These are phyloP conservation scores for Sordariomycetes sp. DNA, from an alignment of 2,329 filamentous ascomycete genomes.

Conservation along the genomic window DNA sequence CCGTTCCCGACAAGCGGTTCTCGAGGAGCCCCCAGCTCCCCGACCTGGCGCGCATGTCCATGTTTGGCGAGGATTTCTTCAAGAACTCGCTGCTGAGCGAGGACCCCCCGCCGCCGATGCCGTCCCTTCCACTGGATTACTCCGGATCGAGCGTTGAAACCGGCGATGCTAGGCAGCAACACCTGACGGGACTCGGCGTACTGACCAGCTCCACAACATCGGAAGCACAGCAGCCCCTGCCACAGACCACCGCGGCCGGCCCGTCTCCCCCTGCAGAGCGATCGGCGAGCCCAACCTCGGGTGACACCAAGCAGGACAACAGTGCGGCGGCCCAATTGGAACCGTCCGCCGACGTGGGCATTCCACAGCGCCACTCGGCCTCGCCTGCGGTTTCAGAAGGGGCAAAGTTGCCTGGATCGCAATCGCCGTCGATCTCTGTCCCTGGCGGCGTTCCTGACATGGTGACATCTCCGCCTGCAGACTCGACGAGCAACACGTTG, in stretches of 20 bases:
- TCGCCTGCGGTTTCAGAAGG: neutral
- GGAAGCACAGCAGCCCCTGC: neutral
- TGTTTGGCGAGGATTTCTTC: constrained; percentile 47
- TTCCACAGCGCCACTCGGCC: neutral
- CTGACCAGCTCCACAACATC: neutral
- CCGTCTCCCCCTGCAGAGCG: neutral
- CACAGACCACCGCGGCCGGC: neutral
- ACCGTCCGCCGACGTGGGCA: neutral
- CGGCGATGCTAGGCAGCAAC: neutral
- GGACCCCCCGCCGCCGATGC: constrained; percentile 13
- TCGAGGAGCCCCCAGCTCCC: constrained; percentile 46
- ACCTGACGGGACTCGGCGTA: neutral
- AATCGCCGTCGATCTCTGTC: neutral
- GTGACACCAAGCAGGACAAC: neutral
- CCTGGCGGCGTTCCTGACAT: neutral
- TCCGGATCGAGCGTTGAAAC: neutral
- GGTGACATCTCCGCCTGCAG: neutral
- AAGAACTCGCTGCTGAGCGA: constrained; percentile 16
- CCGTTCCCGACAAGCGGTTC: constrained; percentile 13
- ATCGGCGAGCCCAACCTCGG: neutral
- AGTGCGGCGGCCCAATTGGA: neutral
- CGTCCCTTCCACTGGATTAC: constrained; percentile 7
- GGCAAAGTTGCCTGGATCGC: neutral
- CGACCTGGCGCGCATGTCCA: constrained; percentile 42
- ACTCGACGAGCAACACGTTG: neutral